Percentiles rank a stretch among this genome's conserved stretches.
Evolutionary conservation across 164 flowering plant genomes (phyloP).

Genomic region (Akebia trifoliata): DNA sequence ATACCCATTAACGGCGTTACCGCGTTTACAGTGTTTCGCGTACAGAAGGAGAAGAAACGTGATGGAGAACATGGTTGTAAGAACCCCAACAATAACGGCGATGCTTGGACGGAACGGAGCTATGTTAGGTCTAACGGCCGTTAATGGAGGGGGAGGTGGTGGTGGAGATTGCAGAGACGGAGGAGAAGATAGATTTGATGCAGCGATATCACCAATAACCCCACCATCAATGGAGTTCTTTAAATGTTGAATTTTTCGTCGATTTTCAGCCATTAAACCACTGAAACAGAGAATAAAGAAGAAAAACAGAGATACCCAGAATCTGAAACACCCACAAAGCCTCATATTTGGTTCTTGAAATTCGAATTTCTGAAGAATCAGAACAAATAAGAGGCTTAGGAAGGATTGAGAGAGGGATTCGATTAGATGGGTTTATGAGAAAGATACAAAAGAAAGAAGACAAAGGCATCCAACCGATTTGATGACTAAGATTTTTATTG

Average conservation of each 20-base stretch:
- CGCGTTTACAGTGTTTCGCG: conserved; percentile 65
- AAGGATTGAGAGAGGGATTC: neutral
- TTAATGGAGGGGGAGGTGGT: conserved; percentile 14
- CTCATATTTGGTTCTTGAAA: conserved; percentile 6
- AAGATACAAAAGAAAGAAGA: conserved; percentile 18
- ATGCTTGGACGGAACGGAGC: conserved; percentile 57
- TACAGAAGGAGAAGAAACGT: conserved; percentile 81
- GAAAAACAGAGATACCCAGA: conserved; percentile 15
- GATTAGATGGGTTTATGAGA: conserved; percentile 5
- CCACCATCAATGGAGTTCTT: no score
- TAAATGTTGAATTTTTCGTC: no score
- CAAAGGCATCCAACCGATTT: conserved; percentile 19
- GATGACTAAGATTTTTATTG: neutral
- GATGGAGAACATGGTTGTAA: conserved; percentile 70
- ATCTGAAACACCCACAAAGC: neutral
- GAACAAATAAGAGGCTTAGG: no score
- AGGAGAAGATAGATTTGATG: neutral
- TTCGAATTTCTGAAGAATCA: neutral
- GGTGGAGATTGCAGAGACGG: conserved; percentile 10
- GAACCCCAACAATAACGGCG: conserved; percentile 52
- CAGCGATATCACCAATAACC: no score
- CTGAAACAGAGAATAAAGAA: no score
- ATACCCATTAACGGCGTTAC: conserved; percentile 1
- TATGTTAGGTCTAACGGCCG: neutral
- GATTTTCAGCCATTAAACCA: no score